Conservation (phyloP, 2,329 filamentous ascomycete genomes). For the Colletotrichum sp. region DNA sequence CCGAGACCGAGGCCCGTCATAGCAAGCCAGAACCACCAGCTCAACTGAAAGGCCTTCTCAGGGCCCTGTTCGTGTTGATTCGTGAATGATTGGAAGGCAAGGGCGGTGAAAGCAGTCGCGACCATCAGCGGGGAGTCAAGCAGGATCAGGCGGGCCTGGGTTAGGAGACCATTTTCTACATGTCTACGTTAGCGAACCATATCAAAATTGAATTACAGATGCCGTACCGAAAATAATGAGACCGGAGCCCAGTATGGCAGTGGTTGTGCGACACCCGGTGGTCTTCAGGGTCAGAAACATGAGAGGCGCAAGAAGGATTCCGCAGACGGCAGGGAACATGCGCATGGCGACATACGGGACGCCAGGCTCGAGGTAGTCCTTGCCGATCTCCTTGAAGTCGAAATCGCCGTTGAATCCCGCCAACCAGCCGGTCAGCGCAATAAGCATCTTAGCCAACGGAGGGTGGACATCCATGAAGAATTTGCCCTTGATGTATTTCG, state of each 20-base stretch:
- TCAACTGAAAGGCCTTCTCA: conserved; percentile 81
- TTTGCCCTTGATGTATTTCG: conserved; percentile 98
- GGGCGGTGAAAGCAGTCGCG: conserved; percentile 88
- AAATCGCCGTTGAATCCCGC: conserved; percentile 95
- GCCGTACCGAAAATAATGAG: conserved; percentile 85
- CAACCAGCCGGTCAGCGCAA: conserved; percentile 92
- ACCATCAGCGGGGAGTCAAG: conserved; percentile 94
- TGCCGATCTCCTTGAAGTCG: conserved; percentile 99
- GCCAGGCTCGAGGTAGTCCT: conserved; percentile 93
- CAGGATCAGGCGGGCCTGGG: conserved; percentile 93
- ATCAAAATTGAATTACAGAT: conserved; percentile 34
- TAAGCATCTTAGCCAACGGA: conserved; percentile 93
- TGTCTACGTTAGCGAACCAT: conserved; percentile 28
- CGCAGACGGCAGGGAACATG: conserved; percentile 86
- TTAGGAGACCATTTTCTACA: conserved; percentile 90
- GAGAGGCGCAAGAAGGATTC: conserved; percentile 84
- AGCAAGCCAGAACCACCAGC: conserved; percentile 98
- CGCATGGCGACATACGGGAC: conserved; percentile 99
- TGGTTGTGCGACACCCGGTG: conserved; percentile 84
- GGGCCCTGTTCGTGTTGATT: conserved; percentile 97
- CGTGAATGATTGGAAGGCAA: conserved; percentile 90
- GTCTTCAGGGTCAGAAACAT: conserved; percentile 97
- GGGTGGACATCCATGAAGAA: conserved; percentile 99
- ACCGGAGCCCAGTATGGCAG: conserved; percentile 80
- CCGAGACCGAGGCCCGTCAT: conserved; percentile 88